Conservation (phyloP, 768 basidiomycete species). For the Podaxis rugospora region DNA sequence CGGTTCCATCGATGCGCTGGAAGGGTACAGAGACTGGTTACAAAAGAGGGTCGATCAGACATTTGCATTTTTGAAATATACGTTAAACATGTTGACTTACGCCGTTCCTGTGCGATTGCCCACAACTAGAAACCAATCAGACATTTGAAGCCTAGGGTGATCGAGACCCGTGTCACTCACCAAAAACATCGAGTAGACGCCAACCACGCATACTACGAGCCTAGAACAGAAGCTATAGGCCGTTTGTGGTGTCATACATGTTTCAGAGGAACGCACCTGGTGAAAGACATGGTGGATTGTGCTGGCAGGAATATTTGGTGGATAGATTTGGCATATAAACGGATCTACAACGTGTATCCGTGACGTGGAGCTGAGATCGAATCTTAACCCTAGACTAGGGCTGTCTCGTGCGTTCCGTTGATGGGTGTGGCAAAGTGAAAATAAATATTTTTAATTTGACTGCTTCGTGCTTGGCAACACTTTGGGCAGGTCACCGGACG, state of each 20-base stretch:
- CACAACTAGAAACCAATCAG: conserved; percentile 50
- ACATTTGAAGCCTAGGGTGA: conserved; percentile 3
- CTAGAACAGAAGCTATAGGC: conserved; percentile 27
- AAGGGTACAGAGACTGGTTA: conserved; percentile 79
- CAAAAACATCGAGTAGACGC: conserved; percentile 93
- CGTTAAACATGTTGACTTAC: conserved; percentile 38
- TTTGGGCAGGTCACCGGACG: conserved; percentile 3
- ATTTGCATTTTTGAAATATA: neutral
- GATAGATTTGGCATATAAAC: neutral
- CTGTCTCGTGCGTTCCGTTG: conserved; percentile 7
- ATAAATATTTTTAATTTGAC: conserved; percentile 9
- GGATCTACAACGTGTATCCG: neutral
- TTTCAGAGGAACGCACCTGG: conserved; percentile 18
- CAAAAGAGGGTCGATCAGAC: neutral
- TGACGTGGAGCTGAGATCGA: conserved; percentile 9
- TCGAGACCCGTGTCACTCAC: conserved; percentile 37
- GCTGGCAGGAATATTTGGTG: conserved; percentile 5
- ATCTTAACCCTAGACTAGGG: conserved; percentile 9
- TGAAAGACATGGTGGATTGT: conserved; percentile 24
- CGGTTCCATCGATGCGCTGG: conserved; percentile 56
- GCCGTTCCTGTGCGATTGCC: conserved; percentile 92
- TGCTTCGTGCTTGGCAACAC: conserved; percentile 5
- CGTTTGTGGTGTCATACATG: neutral
- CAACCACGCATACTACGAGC: conserved; percentile 71
- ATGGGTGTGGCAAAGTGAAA: conserved; percentile 1